A percentile compares a stretch with the other conserved stretches of the same genome.
phyloP scores from a whole-genome alignment of 1,284 basidiomycete genomes.

The Ustilago sp. region DNA sequence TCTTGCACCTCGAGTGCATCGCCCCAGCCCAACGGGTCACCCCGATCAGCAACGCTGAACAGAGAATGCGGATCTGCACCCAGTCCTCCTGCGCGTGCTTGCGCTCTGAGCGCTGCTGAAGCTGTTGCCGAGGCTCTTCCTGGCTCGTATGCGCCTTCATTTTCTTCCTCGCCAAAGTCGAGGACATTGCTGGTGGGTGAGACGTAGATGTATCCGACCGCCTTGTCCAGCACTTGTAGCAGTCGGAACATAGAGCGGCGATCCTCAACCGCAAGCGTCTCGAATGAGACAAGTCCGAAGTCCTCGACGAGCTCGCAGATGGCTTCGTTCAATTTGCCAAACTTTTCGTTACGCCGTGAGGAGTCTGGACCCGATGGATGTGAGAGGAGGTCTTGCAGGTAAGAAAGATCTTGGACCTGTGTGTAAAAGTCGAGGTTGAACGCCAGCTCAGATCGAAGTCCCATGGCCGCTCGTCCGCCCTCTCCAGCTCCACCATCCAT shows the following conservation, averaged over 20 bases:
- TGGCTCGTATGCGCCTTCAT: slow-evolving; percentile 40
- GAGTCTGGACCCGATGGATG: slow-evolving; percentile 43
- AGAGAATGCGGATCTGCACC: slow-evolving; percentile 55
- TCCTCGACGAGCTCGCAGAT: slow-evolving; percentile 94
- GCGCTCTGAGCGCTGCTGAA: slow-evolving; percentile 26
- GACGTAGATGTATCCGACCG: slow-evolving; percentile 64
- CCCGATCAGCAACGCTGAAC: slow-evolving; percentile 59
- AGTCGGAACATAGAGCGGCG: slow-evolving; percentile 65
- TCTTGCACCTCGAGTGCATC: slow-evolving; percentile 62
- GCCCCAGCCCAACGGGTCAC: slow-evolving; percentile 58
- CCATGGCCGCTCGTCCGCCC: slow-evolving; percentile 17
- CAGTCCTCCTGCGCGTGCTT: slow-evolving; percentile 12
- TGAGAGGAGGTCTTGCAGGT: slow-evolving; percentile 81
- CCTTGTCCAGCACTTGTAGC: slow-evolving; percentile 63
- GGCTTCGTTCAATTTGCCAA: slow-evolving; percentile 79
- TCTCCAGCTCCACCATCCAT: not conserved
- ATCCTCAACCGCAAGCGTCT: slow-evolving; percentile 81
- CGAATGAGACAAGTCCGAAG: slow-evolving; percentile 92
- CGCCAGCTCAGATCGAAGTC: slow-evolving; percentile 71
- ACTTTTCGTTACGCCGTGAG: slow-evolving; percentile 45
- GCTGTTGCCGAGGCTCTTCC: slow-evolving; percentile 39
- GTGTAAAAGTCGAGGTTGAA: slow-evolving; percentile 99
- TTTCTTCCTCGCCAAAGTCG: slow-evolving; percentile 33
- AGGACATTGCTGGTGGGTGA: slow-evolving; percentile 5
- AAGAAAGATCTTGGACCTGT: slow-evolving; percentile 93